These are phyloP conservation scores for Colletotrichum simmondsii DNA, from an alignment of 2,329 filamentous ascomycete species.

Conservation along the genomic window DNA sequence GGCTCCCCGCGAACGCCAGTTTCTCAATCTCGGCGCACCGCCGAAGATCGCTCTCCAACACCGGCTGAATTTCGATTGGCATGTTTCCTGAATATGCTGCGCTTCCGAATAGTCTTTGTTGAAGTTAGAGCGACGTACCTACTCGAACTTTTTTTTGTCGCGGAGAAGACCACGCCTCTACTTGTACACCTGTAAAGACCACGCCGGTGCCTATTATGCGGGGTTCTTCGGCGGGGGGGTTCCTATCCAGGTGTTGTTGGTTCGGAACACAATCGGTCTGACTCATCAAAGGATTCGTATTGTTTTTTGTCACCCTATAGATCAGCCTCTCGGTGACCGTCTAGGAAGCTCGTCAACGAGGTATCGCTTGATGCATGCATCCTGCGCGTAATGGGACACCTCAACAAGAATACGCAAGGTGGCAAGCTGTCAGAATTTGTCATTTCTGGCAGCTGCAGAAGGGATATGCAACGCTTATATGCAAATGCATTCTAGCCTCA, in stretches of 20 bases:
- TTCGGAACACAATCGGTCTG: constrained; percentile 15
- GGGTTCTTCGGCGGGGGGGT: background rate
- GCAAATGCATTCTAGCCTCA: constrained; percentile 11
- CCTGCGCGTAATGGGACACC: too few species aligned
- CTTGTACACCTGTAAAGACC: background rate
- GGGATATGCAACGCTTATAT: constrained; percentile 15
- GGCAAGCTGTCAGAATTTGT: constrained; percentile 1
- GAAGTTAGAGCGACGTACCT: background rate
- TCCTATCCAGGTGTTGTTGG: background rate
- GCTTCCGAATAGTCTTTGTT: background rate
- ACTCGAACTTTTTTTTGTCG: background rate
- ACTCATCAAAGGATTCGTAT: constrained; percentile 9
- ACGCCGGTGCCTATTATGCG: background rate
- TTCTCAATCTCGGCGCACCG: constrained; percentile 32
- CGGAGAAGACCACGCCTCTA: background rate
- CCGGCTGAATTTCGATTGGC: constrained; percentile 30
- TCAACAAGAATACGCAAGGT: background rate
- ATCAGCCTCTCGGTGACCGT: background rate
- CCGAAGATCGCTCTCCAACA: constrained; percentile 23
- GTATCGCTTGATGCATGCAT: background rate
- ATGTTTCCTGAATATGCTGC: background rate
- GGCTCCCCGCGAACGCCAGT: constrained; percentile 18
- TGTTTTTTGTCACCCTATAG: background rate
- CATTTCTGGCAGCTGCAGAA: constrained; percentile 9
- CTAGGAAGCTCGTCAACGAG: constrained; percentile 15